Evolutionary conservation across 23 red algal species (phyloP).

Genomic region (Gracilaria vermiculophylla): DNA sequence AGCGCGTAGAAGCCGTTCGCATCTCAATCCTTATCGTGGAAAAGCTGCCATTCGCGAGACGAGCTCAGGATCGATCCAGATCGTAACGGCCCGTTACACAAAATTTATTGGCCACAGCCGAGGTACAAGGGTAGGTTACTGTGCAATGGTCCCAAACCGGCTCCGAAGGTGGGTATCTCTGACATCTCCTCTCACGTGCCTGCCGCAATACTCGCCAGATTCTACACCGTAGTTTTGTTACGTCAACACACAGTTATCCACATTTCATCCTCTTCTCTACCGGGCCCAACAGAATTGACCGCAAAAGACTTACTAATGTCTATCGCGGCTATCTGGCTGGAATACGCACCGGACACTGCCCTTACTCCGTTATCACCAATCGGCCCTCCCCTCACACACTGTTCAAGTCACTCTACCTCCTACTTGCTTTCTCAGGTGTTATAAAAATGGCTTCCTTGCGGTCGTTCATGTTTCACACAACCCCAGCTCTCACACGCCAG

Average conservation of each 20-base stretch:
- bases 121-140: too few relatives aligned
- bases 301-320: not conserved
- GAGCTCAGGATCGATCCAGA: not conserved
- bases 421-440: not conserved
- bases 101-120: constrained; percentile 35
- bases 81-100: constrained; percentile 31
- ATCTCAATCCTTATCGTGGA: not conserved
- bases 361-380: not conserved
- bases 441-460: not conserved
- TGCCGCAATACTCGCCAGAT: not conserved
- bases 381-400: too few relatives aligned
- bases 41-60: not conserved
- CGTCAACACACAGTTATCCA: not conserved
- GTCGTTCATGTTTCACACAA: not conserved
- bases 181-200: too few relatives aligned
- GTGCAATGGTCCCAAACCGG: too few relatives aligned
- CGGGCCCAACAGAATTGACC: constrained; percentile 2
- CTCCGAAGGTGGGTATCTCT: too few relatives aligned
- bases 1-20: not conserved
- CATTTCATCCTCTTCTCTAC: not conserved
- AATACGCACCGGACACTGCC: not conserved
- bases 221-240: not conserved
- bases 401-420: not conserved
- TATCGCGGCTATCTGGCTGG: not conserved
- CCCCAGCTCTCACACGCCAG: not conserved